A percentile compares a stretch with the other conserved stretches of the same genome.
phyloP scores from a whole-genome alignment of 73 alveolate species.

The Blepharisma japonicum region DNA sequence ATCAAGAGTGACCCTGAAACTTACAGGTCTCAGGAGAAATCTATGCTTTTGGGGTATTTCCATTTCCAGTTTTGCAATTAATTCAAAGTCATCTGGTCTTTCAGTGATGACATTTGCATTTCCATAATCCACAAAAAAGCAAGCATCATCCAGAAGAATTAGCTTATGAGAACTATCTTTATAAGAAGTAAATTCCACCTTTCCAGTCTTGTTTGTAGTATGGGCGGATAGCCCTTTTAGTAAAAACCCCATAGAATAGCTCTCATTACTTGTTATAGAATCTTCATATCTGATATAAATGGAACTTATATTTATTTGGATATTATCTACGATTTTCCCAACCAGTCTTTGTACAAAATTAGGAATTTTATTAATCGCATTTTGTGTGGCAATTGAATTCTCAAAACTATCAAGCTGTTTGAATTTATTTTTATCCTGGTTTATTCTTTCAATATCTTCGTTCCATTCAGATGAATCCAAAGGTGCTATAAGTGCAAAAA shows the following conservation, averaged over 20 bases:
- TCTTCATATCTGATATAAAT: slow-evolving; percentile 59
- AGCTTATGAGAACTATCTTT: background rate
- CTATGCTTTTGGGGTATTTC: too few relatives aligned
- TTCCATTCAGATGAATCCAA: slow-evolving; percentile 54
- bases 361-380: slow-evolving; percentile 40
- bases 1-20: too few relatives aligned
- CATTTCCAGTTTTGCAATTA: too few relatives aligned
- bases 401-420: slow-evolving; percentile 43
- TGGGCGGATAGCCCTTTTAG: slow-evolving; percentile 32
- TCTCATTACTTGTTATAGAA: slow-evolving; percentile 35
- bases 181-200: slow-evolving; percentile 25
- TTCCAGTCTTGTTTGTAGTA: slow-evolving; percentile 52
- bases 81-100: too few relatives aligned
- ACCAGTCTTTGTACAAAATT: slow-evolving; percentile 44
- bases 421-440: slow-evolving; percentile 26
- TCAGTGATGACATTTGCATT: slow-evolving; percentile 2
- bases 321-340: slow-evolving; percentile 47
- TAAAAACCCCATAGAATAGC: slow-evolving; percentile 49
- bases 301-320: slow-evolving; percentile 41
- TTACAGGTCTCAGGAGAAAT: too few relatives aligned
- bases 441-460: slow-evolving; percentile 43
- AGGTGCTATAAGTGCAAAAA: slow-evolving; percentile 40
- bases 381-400: slow-evolving; percentile 21
- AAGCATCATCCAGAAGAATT: slow-evolving; percentile 13
- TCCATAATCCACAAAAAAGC: slow-evolving; percentile 34